phyloP scores from a whole-genome alignment of 2,329 filamentous ascomycete genomes.

The Lachnellula arida region DNA sequence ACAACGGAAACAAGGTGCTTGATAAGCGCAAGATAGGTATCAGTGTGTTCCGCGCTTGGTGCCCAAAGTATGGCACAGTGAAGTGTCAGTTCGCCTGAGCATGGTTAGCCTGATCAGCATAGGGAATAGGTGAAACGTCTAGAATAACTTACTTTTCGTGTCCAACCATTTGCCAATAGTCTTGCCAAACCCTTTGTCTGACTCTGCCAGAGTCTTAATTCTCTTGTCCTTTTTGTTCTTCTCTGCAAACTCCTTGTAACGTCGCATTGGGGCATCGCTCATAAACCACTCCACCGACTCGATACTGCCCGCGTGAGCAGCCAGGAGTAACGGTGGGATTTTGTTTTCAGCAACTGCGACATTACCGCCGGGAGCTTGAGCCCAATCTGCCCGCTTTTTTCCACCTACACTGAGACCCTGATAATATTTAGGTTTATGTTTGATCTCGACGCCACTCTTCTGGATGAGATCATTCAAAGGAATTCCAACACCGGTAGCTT shows the following conservation, averaged over 20 bases:
- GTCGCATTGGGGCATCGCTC: conserved; percentile 61
- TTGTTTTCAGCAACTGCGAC: conserved; percentile 38
- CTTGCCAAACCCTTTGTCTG: conserved; percentile 58
- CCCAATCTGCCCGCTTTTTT: conserved; percentile 72
- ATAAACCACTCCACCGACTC: conserved; percentile 73
- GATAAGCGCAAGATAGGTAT: conserved; percentile 49
- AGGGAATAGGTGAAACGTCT: neutral
- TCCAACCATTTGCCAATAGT: conserved; percentile 59
- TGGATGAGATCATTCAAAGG: conserved; percentile 63
- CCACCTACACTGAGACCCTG: conserved; percentile 73
- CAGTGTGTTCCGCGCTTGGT: conserved; percentile 19
- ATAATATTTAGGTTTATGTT: conserved; percentile 66
- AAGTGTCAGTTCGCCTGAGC: conserved; percentile 55
- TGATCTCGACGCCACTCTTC: conserved; percentile 57
- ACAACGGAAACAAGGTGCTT: conserved; percentile 60
- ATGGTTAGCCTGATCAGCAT: conserved; percentile 13
- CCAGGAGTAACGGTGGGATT: conserved; percentile 56
- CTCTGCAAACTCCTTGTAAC: conserved; percentile 66
- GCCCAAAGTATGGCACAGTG: conserved; percentile 57
- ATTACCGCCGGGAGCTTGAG: conserved; percentile 55
- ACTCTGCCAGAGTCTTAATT: conserved; percentile 56
- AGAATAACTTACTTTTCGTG: conserved; percentile 47
- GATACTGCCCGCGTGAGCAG: conserved; percentile 54
- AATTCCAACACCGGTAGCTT: conserved; percentile 61
- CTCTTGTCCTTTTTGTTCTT: conserved; percentile 55